These are phyloP conservation scores for Taphrina confusa DNA, from an alignment of 1,139 yeast genomes.

Conservation along the genomic window DNA sequence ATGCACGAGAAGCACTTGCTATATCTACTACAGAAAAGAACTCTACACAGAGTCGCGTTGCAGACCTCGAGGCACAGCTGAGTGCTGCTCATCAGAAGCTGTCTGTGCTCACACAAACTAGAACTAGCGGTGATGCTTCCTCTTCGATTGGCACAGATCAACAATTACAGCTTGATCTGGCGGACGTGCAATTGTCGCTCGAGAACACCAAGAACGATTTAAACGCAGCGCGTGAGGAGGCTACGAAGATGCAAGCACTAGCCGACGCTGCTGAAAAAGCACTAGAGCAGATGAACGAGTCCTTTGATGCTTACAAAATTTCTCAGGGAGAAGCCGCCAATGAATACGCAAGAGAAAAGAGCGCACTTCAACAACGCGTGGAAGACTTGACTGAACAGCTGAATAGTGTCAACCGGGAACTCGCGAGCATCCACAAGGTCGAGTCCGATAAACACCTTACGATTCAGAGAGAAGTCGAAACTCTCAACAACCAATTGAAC, in stretches of 20 bases:
- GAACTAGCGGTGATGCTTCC: constrained; percentile 42
- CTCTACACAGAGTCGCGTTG: constrained; percentile 37
- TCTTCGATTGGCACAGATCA: constrained; percentile 41
- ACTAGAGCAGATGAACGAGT: constrained; percentile 49
- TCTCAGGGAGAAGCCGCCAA: constrained; percentile 45
- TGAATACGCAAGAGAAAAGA: constrained; percentile 40
- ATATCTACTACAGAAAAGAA: constrained; percentile 50
- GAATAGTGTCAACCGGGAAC: constrained; percentile 46
- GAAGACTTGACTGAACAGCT: constrained; percentile 41
- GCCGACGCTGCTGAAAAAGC: constrained; percentile 57
- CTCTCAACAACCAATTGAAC: constrained; percentile 51
- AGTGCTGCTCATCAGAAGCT: constrained; percentile 49
- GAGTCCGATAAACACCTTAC: constrained; percentile 42
- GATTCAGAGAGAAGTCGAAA: constrained; percentile 43
- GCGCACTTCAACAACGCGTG: constrained; percentile 27
- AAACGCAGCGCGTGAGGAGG: constrained; percentile 53
- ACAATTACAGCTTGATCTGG: constrained; percentile 45
- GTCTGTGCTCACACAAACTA: constrained; percentile 44
- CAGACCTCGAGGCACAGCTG: constrained; percentile 47
- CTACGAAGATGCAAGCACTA: constrained; percentile 56
- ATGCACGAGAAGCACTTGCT: constrained; percentile 51
- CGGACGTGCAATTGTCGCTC: constrained; percentile 49
- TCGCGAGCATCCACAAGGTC: constrained; percentile 45
- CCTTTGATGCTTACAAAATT: constrained; percentile 52
- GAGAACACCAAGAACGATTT: constrained; percentile 53